These are phyloP conservation scores for Colletotrichum plurivorum DNA, from an alignment of 2,329 filamentous ascomycete genomes.

Conservation along the genomic window DNA sequence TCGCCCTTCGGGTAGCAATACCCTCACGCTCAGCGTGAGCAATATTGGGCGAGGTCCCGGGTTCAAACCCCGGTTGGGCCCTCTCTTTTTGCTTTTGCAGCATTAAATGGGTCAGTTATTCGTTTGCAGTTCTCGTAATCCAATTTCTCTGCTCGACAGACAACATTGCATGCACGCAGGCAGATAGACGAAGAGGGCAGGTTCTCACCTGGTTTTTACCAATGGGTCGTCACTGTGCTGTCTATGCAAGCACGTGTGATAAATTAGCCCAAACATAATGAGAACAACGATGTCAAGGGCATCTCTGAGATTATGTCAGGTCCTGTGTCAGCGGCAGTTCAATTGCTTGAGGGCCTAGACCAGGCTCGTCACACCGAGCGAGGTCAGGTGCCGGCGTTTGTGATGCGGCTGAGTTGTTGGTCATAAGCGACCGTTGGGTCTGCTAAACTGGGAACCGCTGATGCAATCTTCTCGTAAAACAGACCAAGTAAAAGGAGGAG, in stretches of 20 bases:
- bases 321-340: conserved; percentile 2
- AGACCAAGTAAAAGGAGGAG: no score
- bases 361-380: not conserved
- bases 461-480: conserved; percentile 16
- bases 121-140: no score
- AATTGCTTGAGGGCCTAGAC: conserved; percentile 11
- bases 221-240: no score
- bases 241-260: no score
- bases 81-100: not conserved
- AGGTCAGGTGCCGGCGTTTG: not conserved
- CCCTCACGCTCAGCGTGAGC: conserved; percentile 23
- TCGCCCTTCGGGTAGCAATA: conserved; percentile 36
- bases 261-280: no score
- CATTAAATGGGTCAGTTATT: no score
- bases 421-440: conserved; percentile 19
- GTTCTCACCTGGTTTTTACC: no score
- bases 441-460: conserved; percentile 22
- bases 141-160: no score
- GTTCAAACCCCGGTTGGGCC: conserved; percentile 38
- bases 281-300: not conserved
- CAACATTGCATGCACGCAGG: no score
- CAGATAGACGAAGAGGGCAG: no score
- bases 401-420: conserved; percentile 26
- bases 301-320: conserved; percentile 8
- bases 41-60: conserved; percentile 34